Evolutionary conservation across 306 rosid species (phyloP).

Genomic region (Quillaja saponaria): DNA sequence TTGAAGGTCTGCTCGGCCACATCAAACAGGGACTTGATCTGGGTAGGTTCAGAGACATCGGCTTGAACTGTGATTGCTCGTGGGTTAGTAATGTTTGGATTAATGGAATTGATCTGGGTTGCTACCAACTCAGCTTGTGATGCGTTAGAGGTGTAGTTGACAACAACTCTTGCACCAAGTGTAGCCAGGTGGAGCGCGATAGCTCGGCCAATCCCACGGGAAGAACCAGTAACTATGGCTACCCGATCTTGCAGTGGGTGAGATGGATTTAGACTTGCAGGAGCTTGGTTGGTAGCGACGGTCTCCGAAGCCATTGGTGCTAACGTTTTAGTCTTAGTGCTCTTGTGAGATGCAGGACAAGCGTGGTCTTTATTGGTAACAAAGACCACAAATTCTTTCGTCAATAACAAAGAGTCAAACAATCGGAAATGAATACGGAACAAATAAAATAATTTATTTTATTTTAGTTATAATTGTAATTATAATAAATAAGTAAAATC

Average conservation of each 20-base stretch:
- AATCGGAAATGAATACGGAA: too few relatives aligned
- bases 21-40: slow-evolving; percentile 54
- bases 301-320: too few relatives aligned
- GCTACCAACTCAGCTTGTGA: slow-evolving; percentile 43
- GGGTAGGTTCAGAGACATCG: slow-evolving; percentile 46
- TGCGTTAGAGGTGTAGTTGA: slow-evolving; percentile 53
- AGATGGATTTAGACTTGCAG: neutral
- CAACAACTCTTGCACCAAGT: slow-evolving; percentile 53
- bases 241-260: slow-evolving; percentile 42
- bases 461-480: too few relatives aligned
- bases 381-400: too few relatives aligned
- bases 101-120: slow-evolving; percentile 26
- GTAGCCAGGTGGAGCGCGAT: slow-evolving; percentile 49
- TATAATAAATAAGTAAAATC: too few relatives aligned
- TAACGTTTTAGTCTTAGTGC: too few relatives aligned
- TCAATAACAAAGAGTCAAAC: too few relatives aligned
- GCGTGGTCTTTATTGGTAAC: too few relatives aligned
- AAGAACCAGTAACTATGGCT: slow-evolving; percentile 59
- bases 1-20: slow-evolving; percentile 42
- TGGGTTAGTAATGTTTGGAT: neutral
- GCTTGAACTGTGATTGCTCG: slow-evolving; percentile 46
- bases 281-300: too few relatives aligned
- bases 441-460: too few relatives aligned
- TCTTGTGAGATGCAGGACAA: too few relatives aligned
- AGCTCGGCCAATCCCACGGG: slow-evolving; percentile 59